Evolutionary conservation across 129 eudicot species (phyloP).

Genomic region (Deinandra increscens): DNA sequence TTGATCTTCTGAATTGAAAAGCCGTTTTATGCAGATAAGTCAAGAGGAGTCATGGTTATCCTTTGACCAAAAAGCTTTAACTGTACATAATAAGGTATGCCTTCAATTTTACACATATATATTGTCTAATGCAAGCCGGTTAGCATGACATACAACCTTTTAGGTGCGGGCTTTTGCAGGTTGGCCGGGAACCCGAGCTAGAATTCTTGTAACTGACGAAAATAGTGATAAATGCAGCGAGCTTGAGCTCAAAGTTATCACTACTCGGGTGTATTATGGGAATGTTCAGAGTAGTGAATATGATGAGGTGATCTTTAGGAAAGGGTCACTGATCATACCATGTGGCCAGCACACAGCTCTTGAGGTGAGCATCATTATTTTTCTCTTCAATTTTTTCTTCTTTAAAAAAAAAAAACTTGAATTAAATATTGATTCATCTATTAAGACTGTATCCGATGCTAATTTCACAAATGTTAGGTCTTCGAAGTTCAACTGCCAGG

Average conservation of each 20-base stretch:
- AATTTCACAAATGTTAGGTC: conserved; percentile 54
- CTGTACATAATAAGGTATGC: conserved; percentile 83
- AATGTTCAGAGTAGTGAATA: conserved; percentile 34
- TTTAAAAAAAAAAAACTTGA: too few species aligned
- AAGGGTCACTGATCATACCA: conserved; percentile 70
- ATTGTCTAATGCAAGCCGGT: conserved; percentile 18
- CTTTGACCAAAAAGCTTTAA: conserved; percentile 70
- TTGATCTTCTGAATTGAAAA: conserved; percentile 2
- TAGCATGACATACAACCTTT: conserved; percentile 51
- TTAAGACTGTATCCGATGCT: conserved; percentile 3
- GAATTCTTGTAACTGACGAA: conserved; percentile 49
- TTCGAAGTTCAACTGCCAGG: conserved; percentile 87
- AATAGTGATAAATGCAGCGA: conserved; percentile 39
- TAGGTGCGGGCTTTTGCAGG: conserved; percentile 99
- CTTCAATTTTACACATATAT: conserved; percentile 7
- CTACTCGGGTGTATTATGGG: conserved; percentile 48
- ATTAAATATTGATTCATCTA: too few species aligned
- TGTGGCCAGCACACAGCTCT: conserved; percentile 70
- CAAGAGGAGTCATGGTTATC: conserved; percentile 91
- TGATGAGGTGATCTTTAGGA: conserved; percentile 45
- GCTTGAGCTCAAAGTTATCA: conserved; percentile 73
- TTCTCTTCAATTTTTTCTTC: too few species aligned
- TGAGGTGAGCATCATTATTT: too few species aligned
- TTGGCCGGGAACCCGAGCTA: conserved; percentile 98
- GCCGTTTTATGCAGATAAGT: conserved; percentile 50